These are phyloP conservation scores for Aspergillus saccharolyticus DNA, from an alignment of 495 filamentous ascomycete genomes.

Conservation along the genomic window DNA sequence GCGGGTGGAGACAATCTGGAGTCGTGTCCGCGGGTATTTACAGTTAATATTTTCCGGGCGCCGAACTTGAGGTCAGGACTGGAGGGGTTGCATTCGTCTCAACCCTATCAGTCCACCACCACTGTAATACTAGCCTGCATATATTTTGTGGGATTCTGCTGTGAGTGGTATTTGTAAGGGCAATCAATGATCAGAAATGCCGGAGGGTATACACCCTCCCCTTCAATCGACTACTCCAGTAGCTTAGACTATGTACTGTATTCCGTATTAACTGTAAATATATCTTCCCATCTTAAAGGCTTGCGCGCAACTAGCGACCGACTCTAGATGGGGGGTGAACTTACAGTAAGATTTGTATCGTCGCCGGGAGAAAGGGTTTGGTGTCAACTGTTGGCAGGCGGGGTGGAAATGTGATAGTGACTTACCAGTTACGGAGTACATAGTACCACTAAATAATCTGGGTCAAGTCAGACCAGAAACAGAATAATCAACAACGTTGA, in stretches of 20 bases:
- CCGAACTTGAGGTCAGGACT: conserved; percentile 11
- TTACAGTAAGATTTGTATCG: neutral
- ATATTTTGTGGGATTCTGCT: too few species aligned
- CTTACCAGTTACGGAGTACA: neutral
- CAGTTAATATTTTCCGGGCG: conserved; percentile 27
- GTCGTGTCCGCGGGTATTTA: conserved; percentile 31
- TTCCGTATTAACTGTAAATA: too few species aligned
- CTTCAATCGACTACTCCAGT: neutral
- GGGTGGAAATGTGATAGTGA: conserved; percentile 12
- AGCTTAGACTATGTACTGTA: too few species aligned
- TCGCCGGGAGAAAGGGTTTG: neutral
- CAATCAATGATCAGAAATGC: too few species aligned
- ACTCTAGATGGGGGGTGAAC: neutral
- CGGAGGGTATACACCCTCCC: neutral
- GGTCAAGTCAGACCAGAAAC: neutral
- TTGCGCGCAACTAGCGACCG: neutral
- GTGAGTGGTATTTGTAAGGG: too few species aligned
- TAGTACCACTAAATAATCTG: neutral
- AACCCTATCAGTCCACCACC: neutral
- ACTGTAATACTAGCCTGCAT: too few species aligned
- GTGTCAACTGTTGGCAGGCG: conserved; percentile 8
- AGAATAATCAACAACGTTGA: conserved; percentile 1
- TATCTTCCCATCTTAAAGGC: too few species aligned
- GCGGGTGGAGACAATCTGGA: conserved; percentile 40
- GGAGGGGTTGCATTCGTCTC: conserved; percentile 7